Conservation (phyloP, 345 rosid genomes). For the Pelargonium nanum region DNA sequence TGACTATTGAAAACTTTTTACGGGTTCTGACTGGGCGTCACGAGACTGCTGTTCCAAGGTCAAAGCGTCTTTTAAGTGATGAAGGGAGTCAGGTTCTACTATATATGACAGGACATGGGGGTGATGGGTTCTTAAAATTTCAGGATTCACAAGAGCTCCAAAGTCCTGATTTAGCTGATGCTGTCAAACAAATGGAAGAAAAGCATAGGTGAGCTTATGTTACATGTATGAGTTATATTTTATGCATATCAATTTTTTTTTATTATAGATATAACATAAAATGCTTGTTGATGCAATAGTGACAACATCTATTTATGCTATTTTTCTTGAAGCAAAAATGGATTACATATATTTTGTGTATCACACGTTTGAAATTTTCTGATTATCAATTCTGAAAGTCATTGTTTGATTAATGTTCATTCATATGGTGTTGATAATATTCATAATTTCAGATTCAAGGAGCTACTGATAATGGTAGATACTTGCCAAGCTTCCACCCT, state of each 20-base stretch:
- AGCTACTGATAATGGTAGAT: slow-evolving; percentile 94
- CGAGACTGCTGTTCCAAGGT: slow-evolving; percentile 88
- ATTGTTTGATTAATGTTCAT: not conserved
- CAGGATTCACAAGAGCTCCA: slow-evolving; percentile 98
- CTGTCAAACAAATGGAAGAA: slow-evolving; percentile 97
- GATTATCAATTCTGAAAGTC: too few species aligned
- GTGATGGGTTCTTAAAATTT: slow-evolving; percentile 91
- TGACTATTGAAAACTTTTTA: slow-evolving; percentile 78
- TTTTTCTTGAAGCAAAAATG: too few species aligned
- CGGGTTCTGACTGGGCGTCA: slow-evolving; percentile 94
- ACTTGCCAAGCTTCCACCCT: slow-evolving; percentile 99
- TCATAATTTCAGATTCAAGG: slow-evolving; percentile 63
- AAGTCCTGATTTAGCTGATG: slow-evolving; percentile 99
- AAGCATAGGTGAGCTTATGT: slow-evolving; percentile 52
- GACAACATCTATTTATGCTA: too few species aligned
- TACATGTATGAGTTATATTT: not conserved
- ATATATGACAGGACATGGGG: slow-evolving; percentile 99
- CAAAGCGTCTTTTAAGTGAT: slow-evolving; percentile 95
- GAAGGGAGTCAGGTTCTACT: slow-evolving; percentile 97
- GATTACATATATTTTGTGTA: not conserved
- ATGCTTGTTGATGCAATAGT: too few species aligned
- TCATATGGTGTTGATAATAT: slow-evolving; percentile 10
- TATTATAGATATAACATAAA: too few species aligned
- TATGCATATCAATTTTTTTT: not conserved
- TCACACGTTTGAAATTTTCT: not conserved